Conservation (phyloP, 805 yeast species). For the Candida sonorensis region DNA sequence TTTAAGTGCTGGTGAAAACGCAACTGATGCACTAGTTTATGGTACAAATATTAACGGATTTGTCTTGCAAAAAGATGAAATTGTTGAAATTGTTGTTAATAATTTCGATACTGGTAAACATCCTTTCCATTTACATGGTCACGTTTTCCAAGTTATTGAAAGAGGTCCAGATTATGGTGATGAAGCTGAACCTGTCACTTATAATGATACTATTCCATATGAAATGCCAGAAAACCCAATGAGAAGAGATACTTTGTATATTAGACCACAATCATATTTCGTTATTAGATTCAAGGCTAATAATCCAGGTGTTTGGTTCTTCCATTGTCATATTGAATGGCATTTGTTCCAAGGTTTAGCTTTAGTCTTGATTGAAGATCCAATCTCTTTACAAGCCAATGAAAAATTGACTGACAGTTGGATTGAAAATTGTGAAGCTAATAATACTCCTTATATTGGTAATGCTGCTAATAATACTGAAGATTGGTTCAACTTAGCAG, state of each 20-base stretch:
- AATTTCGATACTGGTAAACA: conserved; percentile 88
- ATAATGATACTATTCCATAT: conserved; percentile 44
- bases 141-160: conserved; percentile 73
- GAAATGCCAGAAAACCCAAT: conserved; percentile 70
- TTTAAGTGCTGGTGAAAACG: conserved; percentile 59
- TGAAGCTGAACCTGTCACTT: conserved; percentile 48
- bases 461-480: conserved; percentile 84
- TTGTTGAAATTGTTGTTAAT: conserved; percentile 77
- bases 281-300: conserved; percentile 84
- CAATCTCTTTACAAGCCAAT: conserved; percentile 52
- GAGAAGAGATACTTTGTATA: conserved; percentile 76
- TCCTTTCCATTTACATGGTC: conserved; percentile 98
- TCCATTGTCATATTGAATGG: conserved; percentile 99
- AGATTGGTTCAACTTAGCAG: conserved; percentile 60
- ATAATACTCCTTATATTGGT: conserved; percentile 51
- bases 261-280: conserved; percentile 78
- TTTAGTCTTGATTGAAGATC: conserved; percentile 75
- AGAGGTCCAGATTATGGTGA: conserved; percentile 59
- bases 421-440: conserved; percentile 50
- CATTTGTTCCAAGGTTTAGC: conserved; percentile 95
- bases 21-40: conserved; percentile 48
- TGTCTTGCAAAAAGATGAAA: conserved; percentile 59
- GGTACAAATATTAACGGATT: conserved; percentile 77
- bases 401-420: conserved; percentile 61
- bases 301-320: conserved; percentile 97